Evolutionary conservation across 176 grass and related monocot species (phyloP).

Genomic region (Aegilops tauschii): DNA sequence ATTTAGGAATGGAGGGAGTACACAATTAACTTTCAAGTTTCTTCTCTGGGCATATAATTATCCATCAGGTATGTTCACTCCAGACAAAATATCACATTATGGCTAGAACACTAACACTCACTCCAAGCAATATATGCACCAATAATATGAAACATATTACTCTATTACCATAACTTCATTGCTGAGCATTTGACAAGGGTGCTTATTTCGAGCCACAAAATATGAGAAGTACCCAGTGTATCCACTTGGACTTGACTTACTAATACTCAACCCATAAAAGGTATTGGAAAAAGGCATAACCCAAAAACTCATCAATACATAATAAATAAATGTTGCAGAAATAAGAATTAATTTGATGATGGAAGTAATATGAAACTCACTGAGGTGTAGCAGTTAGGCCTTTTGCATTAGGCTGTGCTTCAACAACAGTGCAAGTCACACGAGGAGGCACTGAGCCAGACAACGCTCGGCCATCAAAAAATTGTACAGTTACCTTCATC

Average conservation of each 20-base stretch:
- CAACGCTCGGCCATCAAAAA: conserved; percentile 83
- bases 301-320: neutral
- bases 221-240: neutral
- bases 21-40: neutral
- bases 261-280: neutral
- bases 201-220: neutral
- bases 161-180: neutral
- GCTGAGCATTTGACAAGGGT: neutral
- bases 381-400: conserved; percentile 83
- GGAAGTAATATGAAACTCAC: conserved; percentile 51
- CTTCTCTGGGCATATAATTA: neutral
- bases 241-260: neutral
- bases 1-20: no score
- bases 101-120: neutral
- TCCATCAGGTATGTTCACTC: neutral
- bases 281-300: neutral
- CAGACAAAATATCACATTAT: conserved; percentile 9
- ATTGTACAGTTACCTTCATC: conserved; percentile 83
- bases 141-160: neutral
- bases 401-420: conserved; percentile 86
- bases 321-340: neutral
- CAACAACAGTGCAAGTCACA: conserved; percentile 88
- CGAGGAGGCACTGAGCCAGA: conserved; percentile 78
- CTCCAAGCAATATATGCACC: conserved; percentile 4
- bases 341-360: conserved; percentile 13